Evolutionary conservation across 116 monocot genomes (phyloP).

Genomic region (Phalaenopsis hybrid): DNA sequence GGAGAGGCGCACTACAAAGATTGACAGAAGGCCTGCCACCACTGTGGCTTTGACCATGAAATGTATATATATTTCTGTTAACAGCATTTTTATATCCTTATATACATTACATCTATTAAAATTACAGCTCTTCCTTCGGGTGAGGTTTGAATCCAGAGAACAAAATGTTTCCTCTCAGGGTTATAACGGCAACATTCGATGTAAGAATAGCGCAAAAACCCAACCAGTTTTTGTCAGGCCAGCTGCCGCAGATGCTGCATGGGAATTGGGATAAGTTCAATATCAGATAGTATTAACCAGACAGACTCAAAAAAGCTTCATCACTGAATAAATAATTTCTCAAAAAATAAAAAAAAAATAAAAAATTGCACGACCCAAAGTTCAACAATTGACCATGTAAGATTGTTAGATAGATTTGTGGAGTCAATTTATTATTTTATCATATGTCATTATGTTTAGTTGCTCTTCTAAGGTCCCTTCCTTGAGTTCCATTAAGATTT

Average conservation of each 20-base stretch:
- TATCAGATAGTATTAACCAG: too few relatives aligned
- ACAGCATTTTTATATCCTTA: constrained; percentile 34
- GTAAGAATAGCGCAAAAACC: constrained; percentile 22
- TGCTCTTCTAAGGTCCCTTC: too few relatives aligned
- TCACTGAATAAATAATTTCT: too few relatives aligned
- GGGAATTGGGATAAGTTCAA: neutral
- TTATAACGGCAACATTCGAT: constrained; percentile 28
- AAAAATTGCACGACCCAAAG: too few relatives aligned
- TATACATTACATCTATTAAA: constrained; percentile 34
- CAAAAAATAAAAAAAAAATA: neutral
- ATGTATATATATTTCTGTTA: constrained; percentile 17
- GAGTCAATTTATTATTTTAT: too few relatives aligned
- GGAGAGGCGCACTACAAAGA: constrained; percentile 18
- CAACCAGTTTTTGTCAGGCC: constrained; percentile 14
- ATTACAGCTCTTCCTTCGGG: constrained; percentile 15
- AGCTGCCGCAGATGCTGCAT: constrained; percentile 39
- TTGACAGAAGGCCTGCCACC: constrained; percentile 72
- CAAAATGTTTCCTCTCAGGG: constrained; percentile 20
- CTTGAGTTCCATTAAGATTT: too few relatives aligned
- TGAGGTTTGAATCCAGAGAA: constrained; percentile 11
- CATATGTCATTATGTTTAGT: too few relatives aligned
- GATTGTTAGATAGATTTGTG: too few relatives aligned
- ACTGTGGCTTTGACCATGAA: constrained; percentile 68
- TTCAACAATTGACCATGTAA: neutral
- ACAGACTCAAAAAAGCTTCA: too few relatives aligned